phyloP scores from a whole-genome alignment of 768 basidiomycete species.

The Polyporus arcularius region DNA sequence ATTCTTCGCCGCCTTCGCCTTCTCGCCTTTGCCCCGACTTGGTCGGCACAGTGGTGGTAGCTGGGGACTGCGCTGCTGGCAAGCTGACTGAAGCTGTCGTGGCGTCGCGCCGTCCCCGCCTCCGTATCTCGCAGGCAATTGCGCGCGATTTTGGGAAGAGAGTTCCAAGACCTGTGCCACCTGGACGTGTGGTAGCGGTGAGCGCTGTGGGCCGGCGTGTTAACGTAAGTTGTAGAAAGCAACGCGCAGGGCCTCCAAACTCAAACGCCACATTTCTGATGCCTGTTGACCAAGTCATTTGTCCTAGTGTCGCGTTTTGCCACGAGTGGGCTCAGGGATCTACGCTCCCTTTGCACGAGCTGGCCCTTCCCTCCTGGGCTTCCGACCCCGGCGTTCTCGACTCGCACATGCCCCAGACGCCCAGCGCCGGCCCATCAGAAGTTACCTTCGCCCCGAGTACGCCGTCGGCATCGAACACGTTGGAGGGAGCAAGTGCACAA shows the following conservation, averaged over 20 bases:
- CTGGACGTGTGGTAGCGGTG: slow-evolving; percentile 9
- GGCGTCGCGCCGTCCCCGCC: slow-evolving; percentile 3
- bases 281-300: slow-evolving; percentile 17
- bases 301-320: slow-evolving; percentile 14
- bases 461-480: slow-evolving; percentile 20
- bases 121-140: neutral
- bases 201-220: slow-evolving; percentile 7
- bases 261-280: slow-evolving; percentile 28
- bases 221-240: slow-evolving; percentile 18
- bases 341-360: neutral
- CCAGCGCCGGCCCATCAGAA: slow-evolving; percentile 16
- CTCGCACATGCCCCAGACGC: neutral
- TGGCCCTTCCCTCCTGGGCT: neutral
- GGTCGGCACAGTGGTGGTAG: slow-evolving; percentile 11
- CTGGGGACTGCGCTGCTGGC: neutral
- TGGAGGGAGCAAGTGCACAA: slow-evolving; percentile 10
- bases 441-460: slow-evolving; percentile 13
- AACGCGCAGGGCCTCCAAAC: slow-evolving; percentile 9
- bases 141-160: neutral
- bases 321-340: slow-evolving; percentile 14
- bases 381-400: slow-evolving; percentile 14
- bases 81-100: neutral
- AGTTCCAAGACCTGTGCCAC: slow-evolving; percentile 6
- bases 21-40: slow-evolving; percentile 6
- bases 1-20: slow-evolving; percentile 2